Base-by-base conservation (phyloP, 345 rosid species). In the Triadica sebifera region DNA sequence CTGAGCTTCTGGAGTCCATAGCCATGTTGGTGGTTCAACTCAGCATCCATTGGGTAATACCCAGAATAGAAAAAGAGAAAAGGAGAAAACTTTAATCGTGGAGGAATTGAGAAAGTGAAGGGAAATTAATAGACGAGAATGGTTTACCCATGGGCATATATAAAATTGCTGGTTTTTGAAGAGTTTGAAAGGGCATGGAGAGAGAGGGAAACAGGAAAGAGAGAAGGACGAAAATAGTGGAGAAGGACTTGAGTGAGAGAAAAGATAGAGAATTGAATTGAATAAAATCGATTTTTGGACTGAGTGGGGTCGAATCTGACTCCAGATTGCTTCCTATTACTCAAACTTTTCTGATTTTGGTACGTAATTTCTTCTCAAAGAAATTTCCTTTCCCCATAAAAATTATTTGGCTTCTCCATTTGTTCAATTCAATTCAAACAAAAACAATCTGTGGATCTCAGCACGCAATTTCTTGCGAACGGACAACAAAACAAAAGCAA, bases 1-100 rank as follows among this genome's bases (percentile, higher is more conserved):
- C 79, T 83, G 67, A 95, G 87, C 52, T 93, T 77, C 73, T 55
- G 81, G 57, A 88, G 76, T 2, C 73, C 59, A 4, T 38, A 46
- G 72, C 47, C 22, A 9, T 52, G 41, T 9, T 20, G 60, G 53
- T 43, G 12, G 9, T 65, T 25, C n/a, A 47, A 51, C 53, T 70
- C 70, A 70, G 45, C 53, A 20, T 73, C 84, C 86, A 84, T 81
- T 45, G 69, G 29, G n/a, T 9, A 0, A 1, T 41, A 16, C 11
- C 12, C 13, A 25, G 9, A 5, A 16, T 5, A 29, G 17, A 6
- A 65, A 13, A 12, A 22, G 37, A 50, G 39, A 22, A 12, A 17
- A 12, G 56, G 45, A 51, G 24, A 24, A 43, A 8, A 12, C 45
- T 51, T 63, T 10, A 55, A 46, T 51, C 12, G n/a, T 13, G 34